Base-by-base conservation (phyloP, 2,329 filamentous ascomycete genomes). In the Lasiodiplodia gonubiensis region DNA sequence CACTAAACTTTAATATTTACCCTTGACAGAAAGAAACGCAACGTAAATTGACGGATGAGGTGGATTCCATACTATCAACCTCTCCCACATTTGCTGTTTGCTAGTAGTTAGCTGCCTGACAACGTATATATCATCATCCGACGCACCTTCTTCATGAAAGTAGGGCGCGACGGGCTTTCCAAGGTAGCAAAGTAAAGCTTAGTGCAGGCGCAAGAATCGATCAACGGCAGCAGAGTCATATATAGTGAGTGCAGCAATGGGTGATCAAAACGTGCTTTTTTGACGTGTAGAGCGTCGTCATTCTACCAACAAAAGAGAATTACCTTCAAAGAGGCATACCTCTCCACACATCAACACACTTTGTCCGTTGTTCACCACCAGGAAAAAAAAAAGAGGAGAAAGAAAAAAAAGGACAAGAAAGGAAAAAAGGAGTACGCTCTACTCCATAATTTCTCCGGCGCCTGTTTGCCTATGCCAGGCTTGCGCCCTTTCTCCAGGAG, bases 331-430 rank as follows among this genome's bases (percentile, higher is more conserved):
- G 37, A 57, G 18, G 52, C 27, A 54, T n/a, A 54, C 52, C 52
- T 54, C 52, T 54, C 27, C 52, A 54, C 52, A 35, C 52, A 35
- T 54, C 52, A 33, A 54, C 27, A 35, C 52, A 33, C 49, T 54
- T 54, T 54, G 52, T 35, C 55, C 33, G 21, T 46, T 59, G 33
- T 33, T 55, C 18, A 30, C n/a, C 23, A 55, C n/a, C 12, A 55
- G 35, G 18, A 37, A 33, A 55, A 55, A 59, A 59, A 25, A 59
- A 42, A 30, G 21, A 63, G 30, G n/a, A n/a, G n/a, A 61, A 57
- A 57, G 21, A 42, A 42, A 54, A 18, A 33, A 46, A 46, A 46
- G 10, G 21, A 46, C 18, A 8, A 11, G 21, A 11, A 46, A 10
- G 14, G n/a, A 21, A 46, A 46, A 21, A 4, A 21, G 52, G 30